Base-by-base conservation (phyloP, 225 moss, liverwort and hornwort species). In the Bryum argenteum region DNA sequence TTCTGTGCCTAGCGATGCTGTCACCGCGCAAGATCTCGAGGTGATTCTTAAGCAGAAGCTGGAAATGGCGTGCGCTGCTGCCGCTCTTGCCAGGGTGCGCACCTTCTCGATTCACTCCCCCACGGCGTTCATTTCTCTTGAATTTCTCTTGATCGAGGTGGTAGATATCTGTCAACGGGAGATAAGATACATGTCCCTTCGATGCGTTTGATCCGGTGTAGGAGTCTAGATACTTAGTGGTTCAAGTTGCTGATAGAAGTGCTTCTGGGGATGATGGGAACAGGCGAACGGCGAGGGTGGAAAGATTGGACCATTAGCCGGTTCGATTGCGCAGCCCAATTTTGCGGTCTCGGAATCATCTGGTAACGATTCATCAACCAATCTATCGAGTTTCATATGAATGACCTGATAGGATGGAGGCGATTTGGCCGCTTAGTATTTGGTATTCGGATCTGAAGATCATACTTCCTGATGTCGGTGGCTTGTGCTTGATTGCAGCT, bases 21-120 rank as follows among this genome's bases (percentile, higher is more conserved):
- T 71, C 52, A 78, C 81, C 67, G 86, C 80, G 20, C 79, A 67
- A 64, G 89, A 89, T 52, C 83, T 84, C 56, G 77, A 88, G 65
- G 63, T 50, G 24, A 84, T 78, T 11, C 85, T 90, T 14, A 87
- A 91, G 62, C 79, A 80, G 51, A 85, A 90, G 54, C 33, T 97
- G 74, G 90, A 91, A 53, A 72, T 87, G 16, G 93, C 90, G 8
- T 93, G 96, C 79, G 90, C 89, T 8, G 85, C 84, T 1, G 90
- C 89, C 45, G 89, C 89, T 12, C 78, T 83, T 71, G 47, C 91
- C 62, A 89, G 89, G 83, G 93, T 96, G 70, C 63, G 82, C 69
- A n/a, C 56, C 45, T 39, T 57, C 11, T 7, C 22, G 18, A 33
- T 65, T 62, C 33, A 4, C 33, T 33, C 33, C 7, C 4, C 33